Evolutionary conservation across 2,329 filamentous ascomycete species (phyloP), one percentile per base, ranked within the genome.

Genomic region (Penicillium sp.): DNA sequence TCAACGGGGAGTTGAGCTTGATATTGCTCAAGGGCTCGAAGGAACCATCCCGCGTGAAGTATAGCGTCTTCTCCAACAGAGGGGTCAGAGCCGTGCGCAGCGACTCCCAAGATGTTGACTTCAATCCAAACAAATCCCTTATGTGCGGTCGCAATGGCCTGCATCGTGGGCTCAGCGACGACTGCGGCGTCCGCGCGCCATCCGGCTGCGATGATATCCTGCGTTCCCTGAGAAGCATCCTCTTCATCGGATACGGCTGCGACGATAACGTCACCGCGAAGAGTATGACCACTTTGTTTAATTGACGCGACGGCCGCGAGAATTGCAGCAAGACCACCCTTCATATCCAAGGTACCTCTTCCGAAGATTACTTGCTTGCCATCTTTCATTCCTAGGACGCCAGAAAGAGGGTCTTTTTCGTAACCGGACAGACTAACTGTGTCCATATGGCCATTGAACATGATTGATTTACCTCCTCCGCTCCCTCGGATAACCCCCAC

Each of bases 181-280:
- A 83, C 65, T 6, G 80, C 81, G 0, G 67, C 80, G 49, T 83
- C 79, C 1, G 81, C 78, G 28, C 69, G 69, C 80, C 80, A 83
- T 1, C 80, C 81, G 2, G 79, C 78, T 10, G 67, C 68, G 1
- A 83, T 61, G 0, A 83, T 56, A 38, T 82, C 71, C 52, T 77
- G 74, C 0, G 80, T 83, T 1, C 81, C 81, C 10, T 78, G 76
- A 26, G 77, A 81, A 4, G 68, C 62, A 39, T 72, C 73, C 56
- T 83, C 81, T 49, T 83, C 80, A 41, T 83, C 81, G 0, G 80
- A 76, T 3, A 83, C 81, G 1, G 76, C 80, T 0, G 80, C 71
- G 6, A 84, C 68, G 8, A 83, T 77, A 8, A 83, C 72, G 44
- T 83, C 76, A 3, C 81, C 81, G 0, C 68, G 62, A 9, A 78